Base-by-base conservation (phyloP, 2,329 filamentous ascomycete species). In the Cladosporium halotolerans region DNA sequence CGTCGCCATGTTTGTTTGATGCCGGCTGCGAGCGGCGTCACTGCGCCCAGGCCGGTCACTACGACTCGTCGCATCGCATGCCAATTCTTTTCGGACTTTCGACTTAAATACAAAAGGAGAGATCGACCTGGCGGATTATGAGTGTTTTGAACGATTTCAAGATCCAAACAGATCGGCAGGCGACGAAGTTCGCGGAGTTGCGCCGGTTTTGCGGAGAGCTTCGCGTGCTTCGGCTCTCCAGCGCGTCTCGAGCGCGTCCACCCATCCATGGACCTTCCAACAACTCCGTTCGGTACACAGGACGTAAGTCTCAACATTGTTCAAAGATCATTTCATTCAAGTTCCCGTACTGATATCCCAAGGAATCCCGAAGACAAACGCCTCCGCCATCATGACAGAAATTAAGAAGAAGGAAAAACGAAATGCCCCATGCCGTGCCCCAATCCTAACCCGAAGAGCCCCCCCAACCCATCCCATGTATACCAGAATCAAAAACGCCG, bases 1-100 rank as follows among this genome's bases (percentile, higher is more conserved):
- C 88, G 85, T 56, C 74, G 79, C 93, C 93, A 99, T 56, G 88
- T 88, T 53, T 76, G 82, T 60, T 81, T 82, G 58, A 87, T 58
- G 54, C 68, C 67, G 18, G 67, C 66, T 41, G 63, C 68, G 3
- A 70, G 63, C 14, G 68, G 68, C 63, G 74, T 77, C 41, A 77
- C 69, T 45, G 75, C 70, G 49, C 75, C 75, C 36, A 77, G 64
- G 43, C 75, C 75, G 58, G 75, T 77, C 54, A 77, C 69, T 54
- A 77, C 75, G 57, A 77, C 74, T 64, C 70, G 70, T 68, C 75
- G 71, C 75, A 77, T 76, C 57, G 69, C 72, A 73, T 73, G 9
- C 10, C n/a, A 11, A 4, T 36, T 36, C 23, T 28, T 7, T 5
- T 28, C 23, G 7, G 23, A 28, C 7, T 28, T 5, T 28, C 23